Base-by-base conservation (phyloP, 73 alveolate genomes). In the Paramecium sonneborni region DNA sequence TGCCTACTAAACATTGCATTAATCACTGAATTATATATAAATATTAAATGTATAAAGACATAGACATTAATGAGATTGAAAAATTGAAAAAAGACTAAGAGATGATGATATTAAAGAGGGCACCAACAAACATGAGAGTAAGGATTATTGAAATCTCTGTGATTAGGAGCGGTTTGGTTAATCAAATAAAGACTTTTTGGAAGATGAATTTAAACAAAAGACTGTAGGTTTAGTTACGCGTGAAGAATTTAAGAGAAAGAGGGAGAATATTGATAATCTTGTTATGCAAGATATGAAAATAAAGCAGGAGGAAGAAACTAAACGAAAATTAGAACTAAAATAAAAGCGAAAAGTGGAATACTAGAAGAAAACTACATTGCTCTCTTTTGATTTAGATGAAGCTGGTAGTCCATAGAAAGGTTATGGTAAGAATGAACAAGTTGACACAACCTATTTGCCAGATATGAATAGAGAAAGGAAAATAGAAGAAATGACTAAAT, bases 151-250 rank as follows among this genome's bases (percentile, higher is more conserved):
- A 23, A 62, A 44, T 79, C 69, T 41, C 55, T 30, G 41, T 20
- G 70, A 79, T 24, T 79, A 79, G 90, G 90, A 79, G 72, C 69
- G 90, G 14, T 79, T 79, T 79, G 90, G 90, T 38, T 79, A 79
- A 46, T 79, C 90, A 10, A 79, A 79, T 44, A 79, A 79, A 46
- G 90, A 79, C 44, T 30, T 79, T 41, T 46, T 79, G 76, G 90
- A 79, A 43, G 90, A 79, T 21, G 90, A 79, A 79, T 79, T 79
- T 23, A 79, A 79, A 79, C 15, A 38, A 44, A 79, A 79, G 28
- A 79, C 90, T 1, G 74, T 79, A 1, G 90, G 90, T 44, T 24
- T 79, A 18, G 90, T 79, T 14, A 79, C 90, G 9, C 46, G 90
- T 0, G 90, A 79, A n/a, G 90, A 79, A 44, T 79, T 79, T 37